Evolutionary conservation across 148 eudicot species (phyloP), one percentile per base, ranked within the genome.

Genomic region (Dysphania ambrosioides): DNA sequence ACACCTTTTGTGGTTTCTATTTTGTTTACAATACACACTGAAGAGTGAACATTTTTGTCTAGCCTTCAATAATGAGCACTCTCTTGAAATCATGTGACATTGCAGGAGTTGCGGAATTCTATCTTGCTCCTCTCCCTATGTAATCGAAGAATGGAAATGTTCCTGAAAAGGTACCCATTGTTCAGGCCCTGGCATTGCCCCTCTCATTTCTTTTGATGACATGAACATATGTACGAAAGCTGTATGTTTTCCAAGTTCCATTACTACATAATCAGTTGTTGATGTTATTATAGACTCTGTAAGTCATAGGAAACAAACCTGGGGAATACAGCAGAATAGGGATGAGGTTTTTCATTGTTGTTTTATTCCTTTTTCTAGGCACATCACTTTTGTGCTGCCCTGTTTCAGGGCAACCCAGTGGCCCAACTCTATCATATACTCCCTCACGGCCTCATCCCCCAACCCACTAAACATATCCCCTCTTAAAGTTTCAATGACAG

Each of bases 401-500:
- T 36, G 40, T 36, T 8, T 36, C 40, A 36, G 40, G 40, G 8
- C 40, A 36, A 36, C 40, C 40, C 40, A 36, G 8, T 36, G 40
- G 40, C 40, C 40, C 8, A 36, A 36, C 40, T 4, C 40, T 36
- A 36, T 36, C 40, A 36, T 8, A 36, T 1, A 36, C 3, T 36
- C 8, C 40, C 40, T 8, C 8, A 36, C 40, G n/a, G n/a, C 40
- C 40, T 0, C 40, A 36, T 8, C 40, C 40, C 40, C 40, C 40
- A 4, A 4, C 8, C 8, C 31, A 41, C 1, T 15, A n/a, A 53
- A 76, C 61, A 66, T 65, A 51, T 21, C 67, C 62, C 15, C 10
- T 31, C 29, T 71, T 42, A 80, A 27, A 72, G 57, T 42, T 70
- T 74, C 9, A 80, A 60, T 23, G 41, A 35, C 23, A 83, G 75